These are phyloP conservation scores for Codiaeum variegatum DNA, from an alignment of 441 rosid genomes.

Conservation along the genomic window DNA sequence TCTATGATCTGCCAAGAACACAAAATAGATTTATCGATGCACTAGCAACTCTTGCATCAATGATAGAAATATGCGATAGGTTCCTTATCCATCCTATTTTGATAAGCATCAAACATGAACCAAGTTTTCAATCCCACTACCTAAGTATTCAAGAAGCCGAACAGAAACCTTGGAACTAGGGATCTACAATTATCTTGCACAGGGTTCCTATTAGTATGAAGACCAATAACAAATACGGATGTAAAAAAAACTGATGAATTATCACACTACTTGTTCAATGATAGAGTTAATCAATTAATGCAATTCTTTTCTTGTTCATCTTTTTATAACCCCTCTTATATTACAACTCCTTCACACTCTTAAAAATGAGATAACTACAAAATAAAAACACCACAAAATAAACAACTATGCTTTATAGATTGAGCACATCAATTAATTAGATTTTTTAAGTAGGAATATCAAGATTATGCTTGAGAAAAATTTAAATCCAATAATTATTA, in stretches of 20 bases:
- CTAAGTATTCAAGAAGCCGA: too few relatives aligned
- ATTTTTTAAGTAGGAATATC: not conserved
- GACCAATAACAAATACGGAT: not conserved
- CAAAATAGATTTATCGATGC: too few relatives aligned
- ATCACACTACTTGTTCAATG: slow-evolving; percentile 51
- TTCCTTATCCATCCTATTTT: too few relatives aligned
- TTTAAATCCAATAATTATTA: not conserved
- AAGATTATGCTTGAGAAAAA: not conserved
- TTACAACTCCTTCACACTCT: slow-evolving; percentile 66
- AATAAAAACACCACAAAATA: not conserved
- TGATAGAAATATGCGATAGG: too few relatives aligned
- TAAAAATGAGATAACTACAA: slow-evolving; percentile 61
- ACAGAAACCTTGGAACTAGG: too few relatives aligned
- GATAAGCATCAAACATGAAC: too few relatives aligned
- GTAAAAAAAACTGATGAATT: not conserved
- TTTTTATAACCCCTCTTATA: slow-evolving; percentile 77
- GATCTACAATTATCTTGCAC: too few relatives aligned
- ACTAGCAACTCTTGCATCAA: too few relatives aligned
- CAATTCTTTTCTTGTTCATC: slow-evolving; percentile 60
- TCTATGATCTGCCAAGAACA: too few relatives aligned
- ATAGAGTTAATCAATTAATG: slow-evolving; percentile 63
- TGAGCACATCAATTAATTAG: not conserved
- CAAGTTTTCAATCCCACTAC: too few relatives aligned
- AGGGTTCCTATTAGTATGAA: not conserved
- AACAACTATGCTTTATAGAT: not conserved